These are phyloP conservation scores for Xylaria sp. DNA, from an alignment of 2,329 filamentous ascomycete genomes.

Conservation along the genomic window DNA sequence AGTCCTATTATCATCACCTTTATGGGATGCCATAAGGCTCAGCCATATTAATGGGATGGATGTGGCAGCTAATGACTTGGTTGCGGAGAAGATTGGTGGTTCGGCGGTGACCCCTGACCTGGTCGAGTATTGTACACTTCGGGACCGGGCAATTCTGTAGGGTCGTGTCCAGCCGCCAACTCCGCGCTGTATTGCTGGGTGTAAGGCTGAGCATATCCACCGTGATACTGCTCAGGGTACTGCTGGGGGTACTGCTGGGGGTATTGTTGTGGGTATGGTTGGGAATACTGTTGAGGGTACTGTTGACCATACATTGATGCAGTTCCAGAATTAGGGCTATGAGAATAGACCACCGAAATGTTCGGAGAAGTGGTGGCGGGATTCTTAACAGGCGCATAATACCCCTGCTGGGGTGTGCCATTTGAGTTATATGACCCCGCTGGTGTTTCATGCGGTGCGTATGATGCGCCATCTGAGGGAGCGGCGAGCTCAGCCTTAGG, in stretches of 20 bases:
- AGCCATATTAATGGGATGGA: slow-evolving; percentile 2
- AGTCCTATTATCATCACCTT: not conserved
- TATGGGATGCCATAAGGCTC: not conserved
- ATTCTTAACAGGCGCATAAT: slow-evolving; percentile 42
- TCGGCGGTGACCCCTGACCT: slow-evolving; percentile 2
- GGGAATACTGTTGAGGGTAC: slow-evolving; percentile 32
- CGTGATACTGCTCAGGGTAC: slow-evolving; percentile 35
- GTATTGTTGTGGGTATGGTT: slow-evolving; percentile 35
- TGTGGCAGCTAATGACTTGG: slow-evolving; percentile 5
- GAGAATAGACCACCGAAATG: slow-evolving; percentile 21
- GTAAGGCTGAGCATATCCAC: slow-evolving; percentile 37
- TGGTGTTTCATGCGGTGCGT: slow-evolving; percentile 25
- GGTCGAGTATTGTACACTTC: slow-evolving; percentile 6
- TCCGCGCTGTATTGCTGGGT: slow-evolving; percentile 40
- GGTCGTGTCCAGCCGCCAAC: slow-evolving; percentile 32
- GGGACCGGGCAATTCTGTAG: slow-evolving; percentile 33
- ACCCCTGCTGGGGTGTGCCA: slow-evolving; percentile 37
- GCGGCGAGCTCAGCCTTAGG: slow-evolving; percentile 8
- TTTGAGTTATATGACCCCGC: slow-evolving; percentile 22
- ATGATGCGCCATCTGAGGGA: slow-evolving; percentile 8
- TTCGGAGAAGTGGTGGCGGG: slow-evolving; percentile 30
- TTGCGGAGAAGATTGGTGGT: slow-evolving; percentile 7
- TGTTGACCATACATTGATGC: slow-evolving; percentile 33
- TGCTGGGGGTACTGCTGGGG: slow-evolving; percentile 33
- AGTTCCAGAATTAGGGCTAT: slow-evolving; percentile 27